Evolutionary conservation across 2,329 filamentous ascomycete species (phyloP).

Genomic region (Fusarium verticillioides): DNA sequence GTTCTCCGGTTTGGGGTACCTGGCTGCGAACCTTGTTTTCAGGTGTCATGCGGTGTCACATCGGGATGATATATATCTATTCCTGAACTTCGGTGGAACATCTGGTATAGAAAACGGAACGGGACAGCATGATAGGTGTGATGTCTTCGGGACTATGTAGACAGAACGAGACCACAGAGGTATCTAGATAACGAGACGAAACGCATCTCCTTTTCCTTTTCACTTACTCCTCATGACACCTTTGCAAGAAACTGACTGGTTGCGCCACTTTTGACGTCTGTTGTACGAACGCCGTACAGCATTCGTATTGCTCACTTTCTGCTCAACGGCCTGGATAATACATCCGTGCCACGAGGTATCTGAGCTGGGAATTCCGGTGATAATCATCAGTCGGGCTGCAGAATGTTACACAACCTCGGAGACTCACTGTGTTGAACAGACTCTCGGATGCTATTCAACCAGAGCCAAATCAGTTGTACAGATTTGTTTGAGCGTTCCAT

Average conservation of each 20-base stretch:
- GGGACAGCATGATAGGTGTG: conserved; percentile 1
- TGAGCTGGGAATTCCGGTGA: conserved; percentile 1
- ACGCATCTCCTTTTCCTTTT: conserved; percentile 28
- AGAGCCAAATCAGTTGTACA: conserved; percentile 10
- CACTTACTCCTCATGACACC: neutral
- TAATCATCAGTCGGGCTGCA: neutral
- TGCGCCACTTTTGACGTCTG: conserved; percentile 37
- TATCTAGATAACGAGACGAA: conserved; percentile 35
- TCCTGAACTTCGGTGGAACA: neutral
- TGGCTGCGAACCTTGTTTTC: conserved; percentile 36
- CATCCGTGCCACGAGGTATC: conserved; percentile 9
- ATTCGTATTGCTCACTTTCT: conserved; percentile 35
- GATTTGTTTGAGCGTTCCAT: neutral
- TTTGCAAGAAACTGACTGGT: neutral
- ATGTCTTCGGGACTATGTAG: conserved; percentile 21
- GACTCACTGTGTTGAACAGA: conserved; percentile 4
- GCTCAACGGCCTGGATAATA: conserved; percentile 7
- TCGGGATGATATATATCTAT: conserved; percentile 33
- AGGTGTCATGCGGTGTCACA: conserved; percentile 41
- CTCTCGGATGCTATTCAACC: conserved; percentile 5
- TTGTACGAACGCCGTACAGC: conserved; percentile 34
- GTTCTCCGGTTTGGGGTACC: conserved; percentile 28
- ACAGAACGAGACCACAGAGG: conserved; percentile 3
- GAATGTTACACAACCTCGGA: conserved; percentile 6
- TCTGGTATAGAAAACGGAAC: conserved; percentile 23